These are phyloP conservation scores for Nemania serpens DNA, from an alignment of 2,329 filamentous ascomycete genomes.

Conservation along the genomic window DNA sequence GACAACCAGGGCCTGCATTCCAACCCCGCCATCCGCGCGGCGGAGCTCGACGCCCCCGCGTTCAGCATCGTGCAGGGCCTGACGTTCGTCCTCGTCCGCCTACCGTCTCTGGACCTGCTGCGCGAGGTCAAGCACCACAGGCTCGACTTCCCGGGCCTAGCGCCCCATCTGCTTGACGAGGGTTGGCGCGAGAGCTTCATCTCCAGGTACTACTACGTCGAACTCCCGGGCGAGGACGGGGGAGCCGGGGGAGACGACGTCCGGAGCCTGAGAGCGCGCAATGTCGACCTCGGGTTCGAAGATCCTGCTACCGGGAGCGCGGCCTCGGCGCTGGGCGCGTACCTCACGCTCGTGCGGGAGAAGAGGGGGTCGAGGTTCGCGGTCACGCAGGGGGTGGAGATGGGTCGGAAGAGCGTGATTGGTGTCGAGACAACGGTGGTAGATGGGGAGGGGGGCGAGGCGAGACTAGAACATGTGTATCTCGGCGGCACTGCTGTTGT, in stretches of 20 bases:
- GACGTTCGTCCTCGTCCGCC: slow-evolving; percentile 69
- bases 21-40: slow-evolving; percentile 31
- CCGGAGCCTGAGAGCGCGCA: slow-evolving; percentile 58
- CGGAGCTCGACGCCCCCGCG: slow-evolving; percentile 48
- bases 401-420: slow-evolving; percentile 63
- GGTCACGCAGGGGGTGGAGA: slow-evolving; percentile 70
- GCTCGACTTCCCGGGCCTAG: slow-evolving; percentile 41
- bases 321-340: slow-evolving; percentile 60
- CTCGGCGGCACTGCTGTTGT: slow-evolving; percentile 41
- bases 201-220: slow-evolving; percentile 64
- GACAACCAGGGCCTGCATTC: slow-evolving; percentile 29
- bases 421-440: slow-evolving; percentile 48
- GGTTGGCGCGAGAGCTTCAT: slow-evolving; percentile 61
- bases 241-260: slow-evolving; percentile 20
- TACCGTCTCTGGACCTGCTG: slow-evolving; percentile 65
- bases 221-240: slow-evolving; percentile 39
- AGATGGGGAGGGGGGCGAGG: slow-evolving; percentile 10
- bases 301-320: slow-evolving; percentile 69
- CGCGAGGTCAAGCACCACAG: slow-evolving; percentile 44
- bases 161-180: slow-evolving; percentile 50
- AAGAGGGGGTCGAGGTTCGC: slow-evolving; percentile 47
- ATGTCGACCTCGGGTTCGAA: slow-evolving; percentile 58
- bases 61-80: slow-evolving; percentile 74
- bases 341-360: slow-evolving; percentile 53
- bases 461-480: slow-evolving; percentile 35